Percentiles rank a stretch among this genome's conserved stretches.
Evolutionary conservation across 176 grass and related monocot genomes (phyloP).

Genomic region (Raddia distichophylla): DNA sequence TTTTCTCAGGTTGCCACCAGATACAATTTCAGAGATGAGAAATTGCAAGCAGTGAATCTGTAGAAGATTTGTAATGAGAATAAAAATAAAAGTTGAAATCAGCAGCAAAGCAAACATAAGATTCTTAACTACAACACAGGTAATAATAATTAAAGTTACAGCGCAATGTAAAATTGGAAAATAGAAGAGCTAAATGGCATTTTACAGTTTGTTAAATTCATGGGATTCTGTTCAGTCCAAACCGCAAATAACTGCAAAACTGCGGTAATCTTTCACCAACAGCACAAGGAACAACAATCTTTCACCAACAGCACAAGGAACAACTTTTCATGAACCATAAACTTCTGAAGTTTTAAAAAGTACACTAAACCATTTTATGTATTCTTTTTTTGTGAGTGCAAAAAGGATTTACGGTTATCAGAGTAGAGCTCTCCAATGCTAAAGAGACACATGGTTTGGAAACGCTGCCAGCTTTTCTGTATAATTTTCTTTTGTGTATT

Average conservation of each 20-base stretch:
- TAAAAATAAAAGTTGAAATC: slow-evolving; percentile 36
- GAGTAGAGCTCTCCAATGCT: not conserved
- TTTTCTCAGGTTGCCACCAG: slow-evolving; percentile 93
- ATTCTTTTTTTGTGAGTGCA: not conserved
- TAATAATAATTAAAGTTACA: not conserved
- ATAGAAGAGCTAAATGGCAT: not conserved
- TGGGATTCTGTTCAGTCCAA: not conserved
- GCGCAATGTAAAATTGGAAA: slow-evolving; percentile 13
- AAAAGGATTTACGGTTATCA: not conserved
- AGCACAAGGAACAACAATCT: not conserved
- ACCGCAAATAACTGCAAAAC: slow-evolving; percentile 19
- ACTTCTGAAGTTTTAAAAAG: slow-evolving; percentile 17
- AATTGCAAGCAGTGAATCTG: slow-evolving; percentile 98
- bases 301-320: not conserved
- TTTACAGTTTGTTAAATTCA: slow-evolving; percentile 9
- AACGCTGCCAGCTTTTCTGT: no score
- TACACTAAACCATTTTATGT: slow-evolving; percentile 1
- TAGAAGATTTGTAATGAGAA: slow-evolving; percentile 41
- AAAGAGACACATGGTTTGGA: not conserved
- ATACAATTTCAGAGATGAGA: slow-evolving; percentile 96
- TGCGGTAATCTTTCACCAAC: not conserved
- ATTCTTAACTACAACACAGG: slow-evolving; percentile 20
- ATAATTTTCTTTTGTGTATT: no score
- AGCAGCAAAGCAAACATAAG: slow-evolving; percentile 39
- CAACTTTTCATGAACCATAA: not conserved